Percentiles rank a stretch among this genome's conserved stretches.
Conservation (phyloP, 2,329 filamentous ascomycete genomes). For the Colletotrichum filicis region DNA sequence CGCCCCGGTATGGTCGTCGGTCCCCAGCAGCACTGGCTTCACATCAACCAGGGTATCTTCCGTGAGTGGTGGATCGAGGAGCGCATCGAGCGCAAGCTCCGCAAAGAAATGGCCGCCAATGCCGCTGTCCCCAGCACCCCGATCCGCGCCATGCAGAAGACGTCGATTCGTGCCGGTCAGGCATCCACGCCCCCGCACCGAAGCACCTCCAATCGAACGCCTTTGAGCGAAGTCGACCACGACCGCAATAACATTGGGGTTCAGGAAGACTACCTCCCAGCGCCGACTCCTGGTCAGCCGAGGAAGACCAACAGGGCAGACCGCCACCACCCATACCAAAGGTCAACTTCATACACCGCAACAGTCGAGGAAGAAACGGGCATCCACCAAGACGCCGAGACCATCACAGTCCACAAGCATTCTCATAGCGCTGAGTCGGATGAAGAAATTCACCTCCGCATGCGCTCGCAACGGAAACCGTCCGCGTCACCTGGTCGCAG, state of each 20-base stretch:
- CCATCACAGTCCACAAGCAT: conserved; percentile 69
- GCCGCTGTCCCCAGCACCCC: conserved; percentile 68
- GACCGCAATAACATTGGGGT: conserved; percentile 75
- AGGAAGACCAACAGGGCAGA: conserved; percentile 87
- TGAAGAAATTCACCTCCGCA: conserved; percentile 83
- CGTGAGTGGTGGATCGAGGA: conserved; percentile 98
- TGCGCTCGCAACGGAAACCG: conserved; percentile 74
- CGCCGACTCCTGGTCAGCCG: conserved; percentile 94
- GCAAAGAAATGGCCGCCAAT: conserved; percentile 66
- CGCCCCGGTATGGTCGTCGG: conserved; percentile 98
- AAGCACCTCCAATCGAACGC: conserved; percentile 79
- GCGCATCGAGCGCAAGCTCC: conserved; percentile 76
- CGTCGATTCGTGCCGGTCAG: conserved; percentile 69
- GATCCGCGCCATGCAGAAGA: conserved; percentile 70
- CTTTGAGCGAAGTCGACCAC: conserved; percentile 92
- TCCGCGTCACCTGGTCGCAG: conserved; percentile 71
- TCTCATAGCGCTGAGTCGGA: conserved; percentile 77
- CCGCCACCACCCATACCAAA: conserved; percentile 78
- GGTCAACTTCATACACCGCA: conserved; percentile 60
- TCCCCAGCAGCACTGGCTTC: conserved; percentile 98
- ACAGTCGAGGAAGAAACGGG: conserved; percentile 62
- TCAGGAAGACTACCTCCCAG: conserved; percentile 93
- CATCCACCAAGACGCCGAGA: conserved; percentile 68
- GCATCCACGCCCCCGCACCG: conserved; percentile 86
- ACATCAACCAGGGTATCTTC: conserved; percentile 96